Evolutionary conservation across 805 yeast species (phyloP), one percentile per base, ranked within the genome.

Genomic region (Torulaspora maleeae): DNA sequence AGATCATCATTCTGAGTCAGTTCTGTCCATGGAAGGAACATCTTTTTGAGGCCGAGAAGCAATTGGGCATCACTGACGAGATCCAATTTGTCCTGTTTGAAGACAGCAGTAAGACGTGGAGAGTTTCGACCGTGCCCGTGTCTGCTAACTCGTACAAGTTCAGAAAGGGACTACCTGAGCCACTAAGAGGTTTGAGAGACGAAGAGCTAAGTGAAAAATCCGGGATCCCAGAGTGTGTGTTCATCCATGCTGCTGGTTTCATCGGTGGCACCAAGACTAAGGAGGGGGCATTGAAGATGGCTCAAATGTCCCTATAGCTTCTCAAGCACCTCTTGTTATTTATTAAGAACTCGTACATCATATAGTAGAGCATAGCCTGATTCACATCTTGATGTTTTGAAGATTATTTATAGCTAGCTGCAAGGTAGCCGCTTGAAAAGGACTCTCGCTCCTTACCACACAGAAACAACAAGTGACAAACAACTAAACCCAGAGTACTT

Each of bases 21-120:
- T 87, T 84, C 63, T 85, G 87, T 43, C 95, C 96, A 38, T 93
- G 99, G 99, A 90, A 89, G 65, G 96, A 88, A 61, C 98, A 93
- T 64, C 72, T 91, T 39, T 87, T 79, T 63, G 71, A 73, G 15
- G 72, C 86, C 47, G 96, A 93, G 66, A 75, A 72, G 53, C 82
- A 76, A 47, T 68, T 76, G 53, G 68, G 70, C 20, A 74, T 77
- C 17, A 72, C 70, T 52, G 83, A 82, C 24, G 70, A 73, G 45
- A 78, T 82, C 37, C 70, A 84, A 47, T 91, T 86, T 63, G 95
- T 88, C 1, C 69, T 93, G 45, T 91, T 89, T 68, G 71, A 80
- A 25, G 96, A 90, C 60, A 74, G 83, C n/a, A 69, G 79, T 11
- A 70, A 72, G 30, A 73, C 76, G 39, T 87, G 95, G 91, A 79